phyloP scores from a whole-genome alignment of 1,284 basidiomycete genomes.

The Pseudozyma tsukubaensis region DNA sequence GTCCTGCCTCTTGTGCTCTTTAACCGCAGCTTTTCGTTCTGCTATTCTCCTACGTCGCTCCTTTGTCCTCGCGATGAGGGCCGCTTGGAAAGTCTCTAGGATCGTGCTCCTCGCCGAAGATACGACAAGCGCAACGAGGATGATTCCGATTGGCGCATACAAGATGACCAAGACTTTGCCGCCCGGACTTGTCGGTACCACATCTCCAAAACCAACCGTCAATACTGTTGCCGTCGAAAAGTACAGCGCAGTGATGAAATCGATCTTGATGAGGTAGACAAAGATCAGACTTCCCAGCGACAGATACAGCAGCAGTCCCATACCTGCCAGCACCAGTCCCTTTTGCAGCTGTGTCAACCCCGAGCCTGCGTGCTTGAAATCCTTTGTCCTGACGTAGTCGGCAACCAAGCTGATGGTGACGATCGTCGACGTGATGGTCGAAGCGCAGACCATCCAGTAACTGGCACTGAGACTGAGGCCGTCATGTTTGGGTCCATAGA shows the following conservation, averaged over 20 bases:
- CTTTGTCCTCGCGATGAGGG: conserved; percentile 34
- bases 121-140: conserved; percentile 74
- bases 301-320: conserved; percentile 74
- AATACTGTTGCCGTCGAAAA: conserved; percentile 76
- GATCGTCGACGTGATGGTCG: conserved; percentile 77
- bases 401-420: conserved; percentile 79
- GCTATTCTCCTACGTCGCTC: conserved; percentile 29
- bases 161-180: conserved; percentile 58
- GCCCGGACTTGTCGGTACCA: conserved; percentile 75
- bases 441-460: conserved; percentile 84
- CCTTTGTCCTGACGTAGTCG: conserved; percentile 74
- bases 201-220: conserved; percentile 82
- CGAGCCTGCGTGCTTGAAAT: conserved; percentile 77
- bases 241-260: conserved; percentile 74
- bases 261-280: conserved; percentile 39
- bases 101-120: conserved; percentile 78
- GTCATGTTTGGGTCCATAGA: conserved; percentile 73
- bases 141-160: conserved; percentile 66
- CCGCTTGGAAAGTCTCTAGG: conserved; percentile 72
- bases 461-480: conserved; percentile 73
- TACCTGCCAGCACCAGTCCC: conserved; percentile 78
- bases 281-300: conserved; percentile 70
- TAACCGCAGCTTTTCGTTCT: conserved; percentile 21
- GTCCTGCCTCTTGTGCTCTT: conserved; percentile 34
- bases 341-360: conserved; percentile 84